Percentiles rank a stretch among this genome's conserved stretches.
These are phyloP conservation scores for Boletellus deceptivus DNA, from an alignment of 1,284 basidiomycete species.

Conservation along the genomic window DNA sequence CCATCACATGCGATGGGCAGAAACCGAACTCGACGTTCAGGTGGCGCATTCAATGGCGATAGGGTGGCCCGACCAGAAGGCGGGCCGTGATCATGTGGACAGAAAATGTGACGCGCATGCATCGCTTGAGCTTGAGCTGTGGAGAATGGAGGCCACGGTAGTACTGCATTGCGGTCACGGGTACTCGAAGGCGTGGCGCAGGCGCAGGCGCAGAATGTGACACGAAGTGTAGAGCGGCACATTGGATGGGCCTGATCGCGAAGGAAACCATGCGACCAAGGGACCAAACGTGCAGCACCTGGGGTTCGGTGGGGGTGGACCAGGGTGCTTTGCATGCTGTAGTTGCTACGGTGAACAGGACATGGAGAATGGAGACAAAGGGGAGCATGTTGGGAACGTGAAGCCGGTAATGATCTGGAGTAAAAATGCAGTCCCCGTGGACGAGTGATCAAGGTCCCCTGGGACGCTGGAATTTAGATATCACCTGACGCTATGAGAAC, in stretches of 20 bases:
- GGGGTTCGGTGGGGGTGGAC: slow-evolving; percentile 17
- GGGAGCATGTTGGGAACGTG: slow-evolving; percentile 20
- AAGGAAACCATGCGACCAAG: slow-evolving; percentile 4
- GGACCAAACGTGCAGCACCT: slow-evolving; percentile 1
- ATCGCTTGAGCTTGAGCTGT: slow-evolving; percentile 5
- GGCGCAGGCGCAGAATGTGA: slow-evolving; percentile 7
- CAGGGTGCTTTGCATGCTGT: slow-evolving; percentile 5
- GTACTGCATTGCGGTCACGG: slow-evolving; percentile 13
- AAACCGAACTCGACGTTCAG: slow-evolving; percentile 7
- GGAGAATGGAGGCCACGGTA: slow-evolving; percentile 14
- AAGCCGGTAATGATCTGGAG: slow-evolving; percentile 23
- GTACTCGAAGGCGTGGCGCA: slow-evolving; percentile 7
- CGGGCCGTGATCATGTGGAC: slow-evolving; percentile 12
- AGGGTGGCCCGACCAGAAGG: slow-evolving; percentile 17
- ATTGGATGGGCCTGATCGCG: slow-evolving; percentile 21
- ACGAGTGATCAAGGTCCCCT: slow-evolving; percentile 4
- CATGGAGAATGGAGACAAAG: slow-evolving; percentile 19
- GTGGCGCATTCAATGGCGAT: slow-evolving; percentile 19
- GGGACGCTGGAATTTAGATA: not conserved
- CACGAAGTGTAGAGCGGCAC: not conserved
- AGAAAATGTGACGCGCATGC: not conserved
- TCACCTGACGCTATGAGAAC: not conserved
- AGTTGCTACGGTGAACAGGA: slow-evolving; percentile 12
- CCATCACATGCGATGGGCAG: slow-evolving; percentile 12
- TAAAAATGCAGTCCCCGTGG: slow-evolving; percentile 2